Conservation (phyloP, 148 eudicot species). For the Pharnaceum exiguum region DNA sequence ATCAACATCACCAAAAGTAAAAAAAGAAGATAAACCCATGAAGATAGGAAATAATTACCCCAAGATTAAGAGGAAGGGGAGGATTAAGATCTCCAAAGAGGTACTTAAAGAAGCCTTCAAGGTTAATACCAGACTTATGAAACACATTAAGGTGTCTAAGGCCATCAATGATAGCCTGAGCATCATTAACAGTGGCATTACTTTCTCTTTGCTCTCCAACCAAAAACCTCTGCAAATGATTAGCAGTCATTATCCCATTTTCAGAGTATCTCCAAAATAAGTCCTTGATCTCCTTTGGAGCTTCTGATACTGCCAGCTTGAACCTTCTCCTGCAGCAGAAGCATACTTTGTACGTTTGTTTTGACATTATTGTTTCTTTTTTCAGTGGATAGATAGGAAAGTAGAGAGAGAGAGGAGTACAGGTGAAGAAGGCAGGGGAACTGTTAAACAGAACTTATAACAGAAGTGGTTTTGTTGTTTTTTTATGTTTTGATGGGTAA, state of each 20-base stretch:
- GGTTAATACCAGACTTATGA: slow-evolving; percentile 41
- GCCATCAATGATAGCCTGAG: slow-evolving; percentile 52
- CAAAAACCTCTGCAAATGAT: slow-evolving; percentile 57
- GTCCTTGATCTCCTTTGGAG: slow-evolving; percentile 56
- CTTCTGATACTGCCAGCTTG: slow-evolving; percentile 55
- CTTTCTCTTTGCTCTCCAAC: slow-evolving; percentile 59
- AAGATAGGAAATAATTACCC: slow-evolving; percentile 32
- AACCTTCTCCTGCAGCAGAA: slow-evolving; percentile 80
- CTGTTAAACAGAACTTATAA: too few relatives aligned
- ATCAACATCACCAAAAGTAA: not conserved
- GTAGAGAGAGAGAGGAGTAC: not conserved
- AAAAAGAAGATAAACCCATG: not conserved
- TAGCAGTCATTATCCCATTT: slow-evolving; percentile 62
- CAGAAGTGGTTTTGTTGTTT: too few relatives aligned
- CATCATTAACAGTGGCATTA: slow-evolving; percentile 39
- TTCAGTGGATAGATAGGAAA: not conserved
- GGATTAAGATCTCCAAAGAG: slow-evolving; percentile 60
- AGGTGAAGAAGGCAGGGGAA: not conserved
- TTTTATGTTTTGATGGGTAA: too few relatives aligned
- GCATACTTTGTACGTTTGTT: slow-evolving; percentile 68
- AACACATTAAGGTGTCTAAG: slow-evolving; percentile 45
- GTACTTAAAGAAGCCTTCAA: slow-evolving; percentile 65
- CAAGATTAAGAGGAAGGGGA: slow-evolving; percentile 40
- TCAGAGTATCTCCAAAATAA: slow-evolving; percentile 59
- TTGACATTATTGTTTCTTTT: slow-evolving; percentile 26